phyloP scores from a whole-genome alignment of 2,329 filamentous ascomycete species.

The Microcyclospora pomicola region DNA sequence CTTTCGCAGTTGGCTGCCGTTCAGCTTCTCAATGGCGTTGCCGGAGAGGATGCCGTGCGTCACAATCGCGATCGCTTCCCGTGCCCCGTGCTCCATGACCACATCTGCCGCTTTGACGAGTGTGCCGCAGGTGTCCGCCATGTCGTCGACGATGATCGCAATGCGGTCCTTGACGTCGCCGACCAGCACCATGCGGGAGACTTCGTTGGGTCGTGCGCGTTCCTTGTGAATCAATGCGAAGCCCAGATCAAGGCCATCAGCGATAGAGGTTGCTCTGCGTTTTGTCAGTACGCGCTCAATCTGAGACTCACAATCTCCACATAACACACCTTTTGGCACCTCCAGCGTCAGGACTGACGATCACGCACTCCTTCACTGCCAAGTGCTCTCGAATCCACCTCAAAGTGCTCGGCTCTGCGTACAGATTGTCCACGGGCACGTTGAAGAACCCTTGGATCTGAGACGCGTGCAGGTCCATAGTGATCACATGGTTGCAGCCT shows the following conservation, averaged over 20 bases:
- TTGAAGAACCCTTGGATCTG: constrained; percentile 98
- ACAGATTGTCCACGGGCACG: constrained; percentile 65
- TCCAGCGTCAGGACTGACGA: constrained; percentile 88
- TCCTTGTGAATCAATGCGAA: constrained; percentile 98
- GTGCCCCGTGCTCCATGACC: constrained; percentile 72
- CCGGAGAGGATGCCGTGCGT: constrained; percentile 87
- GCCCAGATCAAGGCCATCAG: constrained; percentile 75
- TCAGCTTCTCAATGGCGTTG: constrained; percentile 74
- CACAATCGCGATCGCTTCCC: constrained; percentile 83
- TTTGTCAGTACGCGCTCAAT: constrained; percentile 6
- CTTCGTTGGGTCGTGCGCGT: constrained; percentile 77
- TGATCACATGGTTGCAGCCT: constrained; percentile 85
- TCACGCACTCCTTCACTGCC: constrained; percentile 68
- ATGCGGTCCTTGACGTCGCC: constrained; percentile 84
- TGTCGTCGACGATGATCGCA: constrained; percentile 93
- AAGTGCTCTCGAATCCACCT: constrained; percentile 86
- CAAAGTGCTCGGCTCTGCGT: constrained; percentile 83
- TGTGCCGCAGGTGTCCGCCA: constrained; percentile 92
- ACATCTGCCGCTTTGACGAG: constrained; percentile 78
- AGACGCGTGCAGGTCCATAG: constrained; percentile 87
- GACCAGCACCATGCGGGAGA: constrained; percentile 89
- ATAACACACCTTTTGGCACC: constrained; percentile 64
- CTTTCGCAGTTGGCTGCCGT: constrained; percentile 59
- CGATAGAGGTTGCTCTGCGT: constrained; percentile 69
- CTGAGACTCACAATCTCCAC: neutral